These are phyloP conservation scores for Spathaspora jeffriesii DNA, from an alignment of 1,139 yeast genomes.

Conservation along the genomic window DNA sequence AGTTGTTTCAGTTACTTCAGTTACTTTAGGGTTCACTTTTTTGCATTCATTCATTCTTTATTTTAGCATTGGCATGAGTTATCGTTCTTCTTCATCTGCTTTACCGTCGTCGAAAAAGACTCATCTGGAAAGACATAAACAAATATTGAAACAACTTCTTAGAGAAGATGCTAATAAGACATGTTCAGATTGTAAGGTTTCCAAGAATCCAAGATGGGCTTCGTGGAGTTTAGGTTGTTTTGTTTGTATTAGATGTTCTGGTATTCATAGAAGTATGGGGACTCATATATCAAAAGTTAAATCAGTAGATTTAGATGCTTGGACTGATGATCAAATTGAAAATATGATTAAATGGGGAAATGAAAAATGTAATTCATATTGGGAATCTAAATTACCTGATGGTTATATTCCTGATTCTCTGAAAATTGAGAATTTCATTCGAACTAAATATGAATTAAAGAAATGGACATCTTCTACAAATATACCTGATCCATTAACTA, in stretches of 20 bases:
- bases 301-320: constrained; percentile 96
- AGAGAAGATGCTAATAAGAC: constrained; percentile 80
- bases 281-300: constrained; percentile 97
- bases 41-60: too few relatives aligned
- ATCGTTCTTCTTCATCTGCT: constrained; percentile 16
- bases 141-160: constrained; percentile 69
- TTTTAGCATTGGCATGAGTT: constrained; percentile 14
- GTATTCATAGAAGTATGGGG: constrained; percentile 94
- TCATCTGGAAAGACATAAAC: constrained; percentile 58
- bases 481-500: constrained; percentile 61
- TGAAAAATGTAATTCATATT: constrained; percentile 70
- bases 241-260: constrained; percentile 97
- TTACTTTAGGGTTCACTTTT: neutral
- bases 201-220: constrained; percentile 99
- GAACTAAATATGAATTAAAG: constrained; percentile 88
- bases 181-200: constrained; percentile 92
- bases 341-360: constrained; percentile 98
- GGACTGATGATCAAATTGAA: constrained; percentile 85
- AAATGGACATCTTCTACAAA: constrained; percentile 68
- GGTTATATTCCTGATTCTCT: constrained; percentile 79
- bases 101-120: constrained; percentile 46
- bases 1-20: neutral
- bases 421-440: constrained; percentile 84
- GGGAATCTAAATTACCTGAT: constrained; percentile 81
- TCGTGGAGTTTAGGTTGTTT: constrained; percentile 97